phyloP scores from a whole-genome alignment of 1,139 yeast species.

The Saccharomyces hybrid region DNA sequence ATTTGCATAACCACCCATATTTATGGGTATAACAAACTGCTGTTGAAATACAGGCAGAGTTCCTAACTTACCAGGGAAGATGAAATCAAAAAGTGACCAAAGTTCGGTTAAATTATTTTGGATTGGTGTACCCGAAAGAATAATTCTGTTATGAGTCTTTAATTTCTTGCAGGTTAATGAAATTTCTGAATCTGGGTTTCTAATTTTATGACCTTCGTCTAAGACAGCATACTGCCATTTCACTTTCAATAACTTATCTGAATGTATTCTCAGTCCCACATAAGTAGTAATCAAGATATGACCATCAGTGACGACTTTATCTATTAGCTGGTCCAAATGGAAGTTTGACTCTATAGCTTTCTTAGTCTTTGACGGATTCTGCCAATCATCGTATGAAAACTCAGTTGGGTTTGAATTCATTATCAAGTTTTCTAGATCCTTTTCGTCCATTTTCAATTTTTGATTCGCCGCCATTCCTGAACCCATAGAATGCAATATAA shows the following conservation, averaged over 20 bases:
- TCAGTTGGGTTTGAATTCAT: constrained; percentile 43
- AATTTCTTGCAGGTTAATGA: constrained; percentile 78
- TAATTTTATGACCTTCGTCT: constrained; percentile 94
- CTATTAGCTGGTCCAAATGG: constrained; percentile 28
- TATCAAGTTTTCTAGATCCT: constrained; percentile 35
- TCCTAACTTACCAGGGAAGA: constrained; percentile 89
- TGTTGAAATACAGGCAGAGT: constrained; percentile 90
- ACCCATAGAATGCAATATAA: constrained; percentile 86
- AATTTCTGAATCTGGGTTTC: constrained; percentile 89
- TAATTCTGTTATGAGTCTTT: constrained; percentile 72
- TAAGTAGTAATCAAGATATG: constrained; percentile 87
- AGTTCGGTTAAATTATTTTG: constrained; percentile 85
- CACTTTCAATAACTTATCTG: constrained; percentile 56
- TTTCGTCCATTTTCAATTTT: constrained; percentile 38
- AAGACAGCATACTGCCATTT: constrained; percentile 87
- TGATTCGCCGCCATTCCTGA: constrained; percentile 59
- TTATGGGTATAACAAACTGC: constrained; percentile 87
- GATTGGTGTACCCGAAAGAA: constrained; percentile 91
- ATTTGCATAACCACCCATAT: constrained; percentile 96
- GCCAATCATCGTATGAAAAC: constrained; percentile 33
- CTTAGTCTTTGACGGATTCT: constrained; percentile 22
- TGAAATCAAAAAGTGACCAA: constrained; percentile 93
- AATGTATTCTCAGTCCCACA: constrained; percentile 77
- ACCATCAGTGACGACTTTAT: constrained; percentile 42
- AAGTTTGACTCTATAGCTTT: constrained; percentile 24